Evolutionary conservation across 1,284 basidiomycete species (phyloP).

Genomic region (Paramarasmius palmivorus): DNA sequence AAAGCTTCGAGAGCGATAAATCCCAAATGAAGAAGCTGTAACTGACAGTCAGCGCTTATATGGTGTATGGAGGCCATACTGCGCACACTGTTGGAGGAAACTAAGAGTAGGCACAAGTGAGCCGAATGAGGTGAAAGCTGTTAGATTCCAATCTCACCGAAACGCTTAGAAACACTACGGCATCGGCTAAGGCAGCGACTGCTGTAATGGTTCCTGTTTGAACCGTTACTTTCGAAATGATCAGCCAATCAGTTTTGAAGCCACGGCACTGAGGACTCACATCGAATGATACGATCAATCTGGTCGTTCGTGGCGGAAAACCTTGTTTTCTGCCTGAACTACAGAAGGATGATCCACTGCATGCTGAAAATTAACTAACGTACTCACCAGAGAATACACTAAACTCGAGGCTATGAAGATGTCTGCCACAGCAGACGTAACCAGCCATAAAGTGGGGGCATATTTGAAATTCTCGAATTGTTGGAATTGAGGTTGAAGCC

Average conservation of each 20-base stretch:
- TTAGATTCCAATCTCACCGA: too few species aligned
- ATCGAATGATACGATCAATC: constrained; percentile 9
- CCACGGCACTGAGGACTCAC: neutral
- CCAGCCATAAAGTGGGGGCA: constrained; percentile 10
- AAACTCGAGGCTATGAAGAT: constrained; percentile 9
- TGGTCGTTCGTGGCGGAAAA: constrained; percentile 3
- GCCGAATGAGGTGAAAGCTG: too few species aligned
- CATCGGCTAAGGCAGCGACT: constrained; percentile 12
- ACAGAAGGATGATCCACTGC: neutral
- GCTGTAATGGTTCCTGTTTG: constrained; percentile 15
- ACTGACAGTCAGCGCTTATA: neutral
- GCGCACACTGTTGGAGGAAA: constrained; percentile 8
- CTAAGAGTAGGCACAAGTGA: too few species aligned
- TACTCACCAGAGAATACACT: constrained; percentile 9
- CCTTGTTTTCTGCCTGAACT: constrained; percentile 7
- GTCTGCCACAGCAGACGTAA: constrained; percentile 12
- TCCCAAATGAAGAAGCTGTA: constrained; percentile 16
- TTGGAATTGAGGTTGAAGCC: neutral
- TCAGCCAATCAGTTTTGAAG: neutral
- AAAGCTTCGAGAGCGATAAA: constrained; percentile 13
- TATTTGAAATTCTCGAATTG: constrained; percentile 1
- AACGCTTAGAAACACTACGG: constrained; percentile 11
- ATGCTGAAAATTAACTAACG: neutral
- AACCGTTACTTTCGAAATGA: constrained; percentile 11
- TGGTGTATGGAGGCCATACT: neutral